Evolutionary conservation across 2,329 filamentous ascomycete genomes (phyloP).

Genomic region (Aspergillus floridensis): DNA sequence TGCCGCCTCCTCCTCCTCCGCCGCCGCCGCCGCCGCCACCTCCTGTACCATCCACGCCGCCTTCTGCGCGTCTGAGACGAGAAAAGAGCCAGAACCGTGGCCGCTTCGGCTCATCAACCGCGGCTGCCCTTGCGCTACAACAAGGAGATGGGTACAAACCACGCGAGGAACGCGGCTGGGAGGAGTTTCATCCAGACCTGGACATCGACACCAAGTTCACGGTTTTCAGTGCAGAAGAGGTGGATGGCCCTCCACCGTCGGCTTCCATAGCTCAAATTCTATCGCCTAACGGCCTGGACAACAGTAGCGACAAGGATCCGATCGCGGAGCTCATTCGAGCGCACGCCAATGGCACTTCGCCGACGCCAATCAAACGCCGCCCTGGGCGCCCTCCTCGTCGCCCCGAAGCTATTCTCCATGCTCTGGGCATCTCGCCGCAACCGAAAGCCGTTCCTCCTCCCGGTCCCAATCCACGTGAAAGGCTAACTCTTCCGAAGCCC

Average conservation of each 20-base stretch:
- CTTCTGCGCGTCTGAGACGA: conserved; percentile 40
- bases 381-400: conserved; percentile 66
- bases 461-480: conserved; percentile 50
- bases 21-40: conserved; percentile 27
- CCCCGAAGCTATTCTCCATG: conserved; percentile 58
- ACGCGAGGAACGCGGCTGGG: conserved; percentile 92
- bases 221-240: conserved; percentile 76
- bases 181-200: conserved; percentile 94
- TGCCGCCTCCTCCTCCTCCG: conserved; percentile 22
- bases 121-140: conserved; percentile 82
- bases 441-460: conserved; percentile 51
- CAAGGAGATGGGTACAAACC: conserved; percentile 97
- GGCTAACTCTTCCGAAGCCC: conserved; percentile 49
- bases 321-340: conserved; percentile 46
- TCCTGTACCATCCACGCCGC: conserved; percentile 36
- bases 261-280: conserved; percentile 40
- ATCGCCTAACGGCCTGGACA: conserved; percentile 26
- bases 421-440: conserved; percentile 58
- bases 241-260: conserved; percentile 68
- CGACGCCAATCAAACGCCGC: conserved; percentile 54
- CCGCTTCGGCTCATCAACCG: conserved; percentile 77
- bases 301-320: conserved; percentile 27
- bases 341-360: conserved; percentile 33
- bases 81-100: conserved; percentile 53
- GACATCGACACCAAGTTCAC: conserved; percentile 81